Evolutionary conservation across 1,284 basidiomycete species (phyloP).

Genomic region (Ustilago bromivora): DNA sequence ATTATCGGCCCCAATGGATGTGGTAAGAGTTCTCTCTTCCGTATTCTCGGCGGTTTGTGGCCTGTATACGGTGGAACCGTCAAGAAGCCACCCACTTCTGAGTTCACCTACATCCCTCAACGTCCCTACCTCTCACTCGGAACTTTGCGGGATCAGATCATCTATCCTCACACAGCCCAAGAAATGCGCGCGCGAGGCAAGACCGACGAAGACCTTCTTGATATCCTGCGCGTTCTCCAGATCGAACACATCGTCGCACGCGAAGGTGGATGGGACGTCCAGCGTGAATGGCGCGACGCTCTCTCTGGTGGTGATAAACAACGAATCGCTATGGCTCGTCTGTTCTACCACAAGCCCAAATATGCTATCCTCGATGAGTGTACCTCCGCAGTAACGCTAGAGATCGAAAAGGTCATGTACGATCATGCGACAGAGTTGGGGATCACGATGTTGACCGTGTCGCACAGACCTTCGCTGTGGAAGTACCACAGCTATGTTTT

Average conservation of each 20-base stretch:
- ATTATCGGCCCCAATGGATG: slow-evolving; percentile 78
- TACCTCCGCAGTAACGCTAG: slow-evolving; percentile 90
- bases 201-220: slow-evolving; percentile 79
- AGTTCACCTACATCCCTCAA: slow-evolving; percentile 96
- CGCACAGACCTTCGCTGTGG: slow-evolving; percentile 82
- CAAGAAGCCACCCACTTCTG: slow-evolving; percentile 87
- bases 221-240: slow-evolving; percentile 82
- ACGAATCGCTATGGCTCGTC: slow-evolving; percentile 92
- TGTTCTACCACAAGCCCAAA: slow-evolving; percentile 97
- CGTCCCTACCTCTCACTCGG: slow-evolving; percentile 92
- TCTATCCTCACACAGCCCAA: slow-evolving; percentile 81
- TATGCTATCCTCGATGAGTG: slow-evolving; percentile 98
- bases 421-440: slow-evolving; percentile 80
- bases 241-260: slow-evolving; percentile 90
- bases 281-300: slow-evolving; percentile 91
- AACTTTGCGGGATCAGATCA: slow-evolving; percentile 89
- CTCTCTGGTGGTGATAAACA: slow-evolving; percentile 82
- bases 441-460: slow-evolving; percentile 70
- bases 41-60: slow-evolving; percentile 96
- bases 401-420: slow-evolving; percentile 95
- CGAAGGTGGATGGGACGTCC: slow-evolving; percentile 94
- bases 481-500: slow-evolving; percentile 91
- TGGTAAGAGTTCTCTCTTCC: slow-evolving; percentile 76
- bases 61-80: slow-evolving; percentile 94
- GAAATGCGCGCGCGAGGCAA: slow-evolving; percentile 63